phyloP scores from a whole-genome alignment of 2,329 filamentous ascomycete genomes.

The Botrytis sinoallii region DNA sequence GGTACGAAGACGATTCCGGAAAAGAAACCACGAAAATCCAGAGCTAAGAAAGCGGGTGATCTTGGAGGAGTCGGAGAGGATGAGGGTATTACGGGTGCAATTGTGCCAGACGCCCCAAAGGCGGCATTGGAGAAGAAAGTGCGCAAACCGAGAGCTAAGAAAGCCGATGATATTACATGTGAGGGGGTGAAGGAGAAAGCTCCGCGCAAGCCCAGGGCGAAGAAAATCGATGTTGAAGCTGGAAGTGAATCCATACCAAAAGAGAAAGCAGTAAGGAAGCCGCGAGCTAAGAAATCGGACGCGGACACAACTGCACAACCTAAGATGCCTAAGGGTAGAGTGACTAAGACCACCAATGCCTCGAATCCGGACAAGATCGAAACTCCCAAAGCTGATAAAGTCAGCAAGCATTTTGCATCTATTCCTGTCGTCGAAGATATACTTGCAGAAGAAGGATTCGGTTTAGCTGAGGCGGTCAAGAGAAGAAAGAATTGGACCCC shows the following conservation, averaged over 20 bases:
- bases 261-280: conserved; percentile 20
- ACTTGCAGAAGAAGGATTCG: conserved; percentile 23
- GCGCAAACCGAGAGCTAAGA: conserved; percentile 29
- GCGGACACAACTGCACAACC: conserved; percentile 33
- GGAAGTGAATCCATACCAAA: conserved; percentile 18
- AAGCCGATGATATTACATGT: conserved; percentile 14
- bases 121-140: conserved; percentile 27
- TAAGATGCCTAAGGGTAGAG: conserved; percentile 36
- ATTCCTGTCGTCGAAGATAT: background rate
- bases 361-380: conserved; percentile 24
- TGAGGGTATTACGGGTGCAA: too few species aligned
- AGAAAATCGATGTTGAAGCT: conserved; percentile 26
- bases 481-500: conserved; percentile 68
- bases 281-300: conserved; percentile 28
- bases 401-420: conserved; percentile 18
- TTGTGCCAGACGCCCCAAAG: background rate
- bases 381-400: conserved; percentile 21
- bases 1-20: conserved; percentile 18
- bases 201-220: conserved; percentile 26
- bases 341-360: conserved; percentile 37
- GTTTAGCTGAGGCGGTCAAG: conserved; percentile 45
- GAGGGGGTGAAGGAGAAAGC: conserved; percentile 27
- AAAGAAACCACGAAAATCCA: conserved; percentile 27
- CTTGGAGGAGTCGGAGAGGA: background rate
- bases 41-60: conserved; percentile 29